Base-by-base conservation (phyloP, 352 stramenopile genomes). In the Saprolegnia diclina region DNA sequence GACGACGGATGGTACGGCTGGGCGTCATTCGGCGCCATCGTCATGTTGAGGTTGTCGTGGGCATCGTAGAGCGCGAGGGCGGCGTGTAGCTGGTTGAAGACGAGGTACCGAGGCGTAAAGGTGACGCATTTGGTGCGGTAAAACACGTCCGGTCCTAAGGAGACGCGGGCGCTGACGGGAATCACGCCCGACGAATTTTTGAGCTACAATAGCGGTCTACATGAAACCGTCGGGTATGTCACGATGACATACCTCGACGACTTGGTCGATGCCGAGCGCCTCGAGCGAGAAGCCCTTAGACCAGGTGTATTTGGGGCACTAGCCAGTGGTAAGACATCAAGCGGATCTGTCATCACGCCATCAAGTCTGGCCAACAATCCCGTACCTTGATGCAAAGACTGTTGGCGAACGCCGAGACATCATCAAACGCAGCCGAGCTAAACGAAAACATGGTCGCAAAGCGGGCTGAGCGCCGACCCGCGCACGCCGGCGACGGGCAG, bases 391-490 rank as follows among this genome's bases (percentile, higher is more conserved):
- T 69, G 38, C 63, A 69, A 4, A 69, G 29, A 37, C 35, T 45
- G 37, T 69, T 69, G 10, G 63, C 26, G 24, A 69, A 69, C 10
- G 63, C 63, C 10, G 63, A 13, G 14, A 56, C 37, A 10, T 69
- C 63, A 11, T 69, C 63, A 11, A 69, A 69, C 7, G n/a, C 63
- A 5, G 50, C 63, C 11, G 45, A 61, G 45, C 63, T 56, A 26
- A 69, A 69, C 11, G 63, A 69, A 61, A 69, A 69, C 63, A 69
- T 69, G 19, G 50, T 57, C 9, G 63, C 44, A 26, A 48, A 69
- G 7, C 63, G 63, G 0, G 45, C 63, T 0, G 44, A 35, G n/a
- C 63, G 63, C 26, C 63, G 44, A 7, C n/a, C 29, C 18, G 50
- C 18, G 22, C 63, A 69, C 32, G 53, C 22, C 32, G 45, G 11